A percentile compares a stretch with the other conserved stretches of the same genome.
Conservation (phyloP, 1,139 yeast genomes). For the Trichomonascaceae sp. region DNA sequence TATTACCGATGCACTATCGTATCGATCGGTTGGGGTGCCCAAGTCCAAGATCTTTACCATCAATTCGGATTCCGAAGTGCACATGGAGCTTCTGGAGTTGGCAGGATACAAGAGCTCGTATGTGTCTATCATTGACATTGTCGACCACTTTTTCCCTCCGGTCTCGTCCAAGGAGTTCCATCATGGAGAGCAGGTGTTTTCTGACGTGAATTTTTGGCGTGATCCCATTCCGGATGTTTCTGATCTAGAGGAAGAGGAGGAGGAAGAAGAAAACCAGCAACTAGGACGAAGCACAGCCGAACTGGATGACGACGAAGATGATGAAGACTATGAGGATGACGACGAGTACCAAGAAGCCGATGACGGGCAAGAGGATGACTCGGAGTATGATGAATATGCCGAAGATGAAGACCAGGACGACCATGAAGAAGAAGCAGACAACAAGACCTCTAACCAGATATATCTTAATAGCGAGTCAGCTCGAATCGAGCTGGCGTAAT, state of each 20-base stretch:
- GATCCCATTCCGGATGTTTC: slow-evolving; percentile 59
- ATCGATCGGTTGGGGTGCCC: slow-evolving; percentile 88
- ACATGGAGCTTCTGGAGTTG: slow-evolving; percentile 87
- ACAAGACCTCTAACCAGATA: slow-evolving; percentile 15
- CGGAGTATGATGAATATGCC: slow-evolving; percentile 23
- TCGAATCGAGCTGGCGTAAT: too few relatives aligned
- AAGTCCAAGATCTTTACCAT: slow-evolving; percentile 91
- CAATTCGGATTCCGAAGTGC: slow-evolving; percentile 94
- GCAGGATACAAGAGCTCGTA: slow-evolving; percentile 89
- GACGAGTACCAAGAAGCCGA: slow-evolving; percentile 21
- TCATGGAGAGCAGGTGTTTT: slow-evolving; percentile 38
- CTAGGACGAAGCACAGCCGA: slow-evolving; percentile 8
- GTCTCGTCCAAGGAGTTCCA: slow-evolving; percentile 14
- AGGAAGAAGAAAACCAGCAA: slow-evolving; percentile 11
- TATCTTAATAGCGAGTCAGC: background rate
- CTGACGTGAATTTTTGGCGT: slow-evolving; percentile 89
- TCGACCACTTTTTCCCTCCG: slow-evolving; percentile 97
- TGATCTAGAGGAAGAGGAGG: slow-evolving; percentile 34
- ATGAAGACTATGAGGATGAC: slow-evolving; percentile 13
- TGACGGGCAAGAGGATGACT: slow-evolving; percentile 24
- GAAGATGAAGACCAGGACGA: slow-evolving; percentile 19
- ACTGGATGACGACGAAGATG: slow-evolving; percentile 12
- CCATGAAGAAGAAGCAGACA: slow-evolving; percentile 17
- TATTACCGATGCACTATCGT: slow-evolving; percentile 93
- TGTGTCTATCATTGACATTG: slow-evolving; percentile 81